Evolutionary conservation across 805 yeast species (phyloP).

Genomic region (Candida dajiaensis): DNA sequence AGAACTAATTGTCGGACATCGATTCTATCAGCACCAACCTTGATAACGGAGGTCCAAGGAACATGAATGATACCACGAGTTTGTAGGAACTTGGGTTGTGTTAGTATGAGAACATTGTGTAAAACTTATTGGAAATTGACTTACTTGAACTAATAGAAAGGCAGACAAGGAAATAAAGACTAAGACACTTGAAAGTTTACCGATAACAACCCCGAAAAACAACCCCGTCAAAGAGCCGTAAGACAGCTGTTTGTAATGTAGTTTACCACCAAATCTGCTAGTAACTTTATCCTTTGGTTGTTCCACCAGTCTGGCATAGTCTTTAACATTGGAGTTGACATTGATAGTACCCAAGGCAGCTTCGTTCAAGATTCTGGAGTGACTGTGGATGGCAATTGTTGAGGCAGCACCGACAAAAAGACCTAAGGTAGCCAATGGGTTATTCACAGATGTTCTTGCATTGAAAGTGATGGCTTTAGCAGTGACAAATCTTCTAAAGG

Average conservation of each 20-base stretch:
- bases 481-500: slow-evolving; percentile 6
- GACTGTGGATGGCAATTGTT: slow-evolving; percentile 11
- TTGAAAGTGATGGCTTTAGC: neutral
- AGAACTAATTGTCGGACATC: slow-evolving; percentile 47
- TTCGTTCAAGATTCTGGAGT: slow-evolving; percentile 23
- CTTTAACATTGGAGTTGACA: slow-evolving; percentile 3
- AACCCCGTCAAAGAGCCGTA: slow-evolving; percentile 58
- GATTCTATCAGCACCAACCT: slow-evolving; percentile 32
- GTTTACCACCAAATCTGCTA: slow-evolving; percentile 33
- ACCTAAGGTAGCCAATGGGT: slow-evolving; percentile 14
- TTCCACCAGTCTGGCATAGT: slow-evolving; percentile 4
- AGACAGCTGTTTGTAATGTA: slow-evolving; percentile 53
- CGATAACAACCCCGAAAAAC: slow-evolving; percentile 49
- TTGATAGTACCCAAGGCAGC: slow-evolving; percentile 20
- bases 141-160: slow-evolving; percentile 27
- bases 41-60: slow-evolving; percentile 32
- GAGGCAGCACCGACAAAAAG: slow-evolving; percentile 22
- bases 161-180: slow-evolving; percentile 43
- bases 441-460: neutral
- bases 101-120: neutral
- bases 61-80: slow-evolving; percentile 47
- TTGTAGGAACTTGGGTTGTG: slow-evolving; percentile 41
- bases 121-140: neutral
- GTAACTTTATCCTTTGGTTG: slow-evolving; percentile 1
- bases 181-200: slow-evolving; percentile 50